A percentile compares a stretch with the other conserved stretches of the same genome.
These are phyloP conservation scores for Aspergillus jensenii DNA, from an alignment of 2,329 filamentous ascomycete genomes.

Conservation along the genomic window DNA sequence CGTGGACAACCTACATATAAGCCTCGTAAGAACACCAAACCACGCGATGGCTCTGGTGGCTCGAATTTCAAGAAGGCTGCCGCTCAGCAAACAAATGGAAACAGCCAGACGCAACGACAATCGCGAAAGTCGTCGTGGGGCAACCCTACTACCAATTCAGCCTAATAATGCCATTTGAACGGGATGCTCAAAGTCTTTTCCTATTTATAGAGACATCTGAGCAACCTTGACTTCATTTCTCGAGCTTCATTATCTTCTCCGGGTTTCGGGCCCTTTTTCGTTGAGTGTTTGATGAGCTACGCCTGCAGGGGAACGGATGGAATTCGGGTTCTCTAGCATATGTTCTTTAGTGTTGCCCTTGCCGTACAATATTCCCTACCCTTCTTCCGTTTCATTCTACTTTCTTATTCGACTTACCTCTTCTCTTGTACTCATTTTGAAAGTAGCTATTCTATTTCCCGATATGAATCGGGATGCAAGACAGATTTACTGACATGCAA, in stretches of 20 bases:
- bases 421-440: slow-evolving; percentile 14
- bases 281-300: slow-evolving; percentile 26
- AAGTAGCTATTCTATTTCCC: slow-evolving; percentile 12
- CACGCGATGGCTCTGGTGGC: slow-evolving; percentile 28
- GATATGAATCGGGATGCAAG: slow-evolving; percentile 3
- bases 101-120: slow-evolving; percentile 26
- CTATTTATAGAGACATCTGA: background rate
- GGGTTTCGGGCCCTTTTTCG: slow-evolving; percentile 17
- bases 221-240: background rate
- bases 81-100: slow-evolving; percentile 23
- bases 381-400: background rate
- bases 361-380: slow-evolving; percentile 18
- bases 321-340: slow-evolving; percentile 20
- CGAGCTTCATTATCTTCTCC: slow-evolving; percentile 11
- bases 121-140: slow-evolving; percentile 31
- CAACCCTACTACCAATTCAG: slow-evolving; percentile 22
- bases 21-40: slow-evolving; percentile 31
- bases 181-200: background rate
- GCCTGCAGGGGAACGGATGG: slow-evolving; percentile 19
- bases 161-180: slow-evolving; percentile 20
- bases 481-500: background rate
- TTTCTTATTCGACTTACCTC: background rate
- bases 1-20: slow-evolving; percentile 30
- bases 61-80: slow-evolving; percentile 28
- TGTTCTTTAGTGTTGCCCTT: slow-evolving; percentile 21